Percentiles rank a stretch among this genome's conserved stretches.
Evolutionary conservation across 148 eudicot species (phyloP).

Genomic region (Chenopodium quinoa): DNA sequence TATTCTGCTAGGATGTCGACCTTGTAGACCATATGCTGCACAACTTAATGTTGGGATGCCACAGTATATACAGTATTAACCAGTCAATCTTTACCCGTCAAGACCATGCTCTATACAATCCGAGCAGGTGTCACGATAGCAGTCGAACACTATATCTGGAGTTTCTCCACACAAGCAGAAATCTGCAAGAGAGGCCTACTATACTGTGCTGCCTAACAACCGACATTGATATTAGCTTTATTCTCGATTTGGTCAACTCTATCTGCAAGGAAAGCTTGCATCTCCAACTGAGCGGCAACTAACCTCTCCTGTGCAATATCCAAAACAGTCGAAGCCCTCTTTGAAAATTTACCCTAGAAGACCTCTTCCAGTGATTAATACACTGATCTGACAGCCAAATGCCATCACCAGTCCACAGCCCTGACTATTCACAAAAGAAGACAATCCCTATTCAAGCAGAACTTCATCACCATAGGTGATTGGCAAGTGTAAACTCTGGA

Average conservation of each 20-base stretch:
- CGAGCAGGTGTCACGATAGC: conserved; percentile 28
- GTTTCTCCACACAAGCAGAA: conserved; percentile 20
- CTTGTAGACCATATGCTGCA: conserved; percentile 22
- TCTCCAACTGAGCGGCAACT: conserved; percentile 18
- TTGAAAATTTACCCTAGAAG: conserved; percentile 20
- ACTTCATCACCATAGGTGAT: conserved; percentile 21
- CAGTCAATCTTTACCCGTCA: conserved; percentile 21
- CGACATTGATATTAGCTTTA: conserved; percentile 21
- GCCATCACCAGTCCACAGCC: conserved; percentile 25
- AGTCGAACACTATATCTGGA: conserved; percentile 19
- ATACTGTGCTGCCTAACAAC: conserved; percentile 19
- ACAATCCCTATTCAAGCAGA: conserved; percentile 25
- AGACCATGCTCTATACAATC: conserved; percentile 28
- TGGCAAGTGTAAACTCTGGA: conserved; percentile 19
- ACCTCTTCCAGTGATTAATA: conserved; percentile 19
- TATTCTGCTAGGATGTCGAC: conserved; percentile 4
- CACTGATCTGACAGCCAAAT: conserved; percentile 18
- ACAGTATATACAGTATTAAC: conserved; percentile 35
- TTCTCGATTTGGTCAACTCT: conserved; percentile 17
- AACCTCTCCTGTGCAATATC: conserved; percentile 13
- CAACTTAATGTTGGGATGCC: conserved; percentile 19
- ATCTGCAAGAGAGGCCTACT: conserved; percentile 18
- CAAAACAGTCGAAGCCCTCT: conserved; percentile 16
- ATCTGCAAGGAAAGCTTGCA: conserved; percentile 24
- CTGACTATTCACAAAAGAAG: conserved; percentile 33